Evolutionary conservation across 2,329 filamentous ascomycete genomes (phyloP), one percentile per base, ranked within the genome.

Genomic region (Calonectria hawksworthii): DNA sequence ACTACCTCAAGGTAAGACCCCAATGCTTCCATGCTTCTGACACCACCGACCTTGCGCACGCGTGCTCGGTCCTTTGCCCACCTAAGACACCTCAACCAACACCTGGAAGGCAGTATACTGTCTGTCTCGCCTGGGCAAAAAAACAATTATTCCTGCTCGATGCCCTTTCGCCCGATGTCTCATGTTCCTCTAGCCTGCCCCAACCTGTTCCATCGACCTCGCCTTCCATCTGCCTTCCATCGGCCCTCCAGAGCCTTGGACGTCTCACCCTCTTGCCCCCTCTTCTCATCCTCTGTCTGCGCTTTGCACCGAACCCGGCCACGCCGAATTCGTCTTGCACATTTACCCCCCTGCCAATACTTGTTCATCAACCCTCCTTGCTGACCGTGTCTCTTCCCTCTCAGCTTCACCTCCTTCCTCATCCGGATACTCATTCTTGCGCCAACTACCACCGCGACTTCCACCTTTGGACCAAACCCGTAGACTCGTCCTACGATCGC

Each of bases 11-110:
- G 78, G 77, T 77, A 78, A 80, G 78, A 73, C 74, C 74, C 68
- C 73, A 75, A 76, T 74, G 70, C 74, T 73, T 76, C 76, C 77
- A 76, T 76, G 59, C 73, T 52, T 75, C 76, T 77, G 77, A 77
- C 74, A 76, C 77, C 79, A 80, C 79, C 76, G 70, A 80, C 75
- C 75, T 78, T 74, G 77, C 76, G 64, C 77, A 73, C 77, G 78
- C 76, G 74, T 79, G 76, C 78, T 76, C 71, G 70, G 70, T 70
- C 67, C 67, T 68, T 73, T 77, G 65, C 70, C 51, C 71, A 73
- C 75, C 68, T 74, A 76, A 70, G 69, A 72, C 70, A 70, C 74
- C 74, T 47, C 44, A 47, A 47, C 44, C 72, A 72, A 73, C 76
- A 59, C 70, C 71, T 64, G 64, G 59, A 64, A 72, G 64, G 67